phyloP scores from a whole-genome alignment of 768 basidiomycete genomes.

The Chalciporus chontae region DNA sequence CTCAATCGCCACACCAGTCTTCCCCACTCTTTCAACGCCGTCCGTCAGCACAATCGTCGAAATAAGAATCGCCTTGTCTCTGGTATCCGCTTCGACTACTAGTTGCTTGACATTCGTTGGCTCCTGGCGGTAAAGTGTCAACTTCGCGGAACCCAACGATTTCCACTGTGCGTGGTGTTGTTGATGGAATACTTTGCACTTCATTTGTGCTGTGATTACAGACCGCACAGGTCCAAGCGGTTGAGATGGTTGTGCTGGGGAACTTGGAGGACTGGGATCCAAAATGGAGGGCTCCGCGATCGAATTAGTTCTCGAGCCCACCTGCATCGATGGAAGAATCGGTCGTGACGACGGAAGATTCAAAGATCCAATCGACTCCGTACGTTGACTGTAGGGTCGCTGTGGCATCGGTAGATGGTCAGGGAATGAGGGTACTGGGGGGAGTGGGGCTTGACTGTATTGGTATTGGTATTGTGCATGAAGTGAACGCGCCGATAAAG shows the following conservation, averaged over 20 bases:
- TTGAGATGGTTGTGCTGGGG: constrained; percentile 60
- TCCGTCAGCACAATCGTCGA: constrained; percentile 95
- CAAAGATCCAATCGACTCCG: constrained; percentile 16
- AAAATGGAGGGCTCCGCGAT: constrained; percentile 51
- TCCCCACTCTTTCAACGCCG: constrained; percentile 97
- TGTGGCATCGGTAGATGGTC: constrained; percentile 32
- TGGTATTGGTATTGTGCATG: constrained; percentile 51
- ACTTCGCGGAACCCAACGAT: constrained; percentile 79
- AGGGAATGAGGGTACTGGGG: constrained; percentile 39
- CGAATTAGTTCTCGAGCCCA: constrained; percentile 49
- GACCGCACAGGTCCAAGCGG: constrained; percentile 69
- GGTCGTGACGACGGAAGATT: constrained; percentile 45
- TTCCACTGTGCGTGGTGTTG: constrained; percentile 99
- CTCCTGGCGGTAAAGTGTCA: constrained; percentile 81
- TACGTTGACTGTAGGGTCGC: constrained; percentile 18
- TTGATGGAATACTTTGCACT: constrained; percentile 96
- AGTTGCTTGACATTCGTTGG: constrained; percentile 94
- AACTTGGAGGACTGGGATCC: constrained; percentile 81
- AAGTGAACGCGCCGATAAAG: constrained; percentile 58
- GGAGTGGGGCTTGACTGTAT: constrained; percentile 31
- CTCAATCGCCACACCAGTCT: constrained; percentile 96
- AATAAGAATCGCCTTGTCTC: constrained; percentile 74
- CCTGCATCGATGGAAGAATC: constrained; percentile 61
- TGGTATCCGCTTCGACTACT: constrained; percentile 85
- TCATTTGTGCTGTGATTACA: constrained; percentile 84